Base-by-base conservation (phyloP, 768 basidiomycete genomes). In the Amanita jacksonii region DNA sequence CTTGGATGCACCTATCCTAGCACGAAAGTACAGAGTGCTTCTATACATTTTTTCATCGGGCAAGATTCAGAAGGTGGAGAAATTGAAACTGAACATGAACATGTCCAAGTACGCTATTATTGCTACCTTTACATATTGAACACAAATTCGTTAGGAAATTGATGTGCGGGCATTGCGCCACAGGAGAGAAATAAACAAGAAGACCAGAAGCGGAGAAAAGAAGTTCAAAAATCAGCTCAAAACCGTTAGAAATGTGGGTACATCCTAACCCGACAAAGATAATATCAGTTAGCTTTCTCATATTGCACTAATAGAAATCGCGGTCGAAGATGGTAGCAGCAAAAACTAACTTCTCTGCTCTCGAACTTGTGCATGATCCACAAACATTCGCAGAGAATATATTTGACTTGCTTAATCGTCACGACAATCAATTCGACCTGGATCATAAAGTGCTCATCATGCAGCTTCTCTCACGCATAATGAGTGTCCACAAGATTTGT, bases 391-490 rank as follows among this genome's bases (percentile, higher is more conserved):
- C 79, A 20, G 96, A 99, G 64, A 92, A 86, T 61, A 73, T 99
- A 0, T 96, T 90, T 57, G 85, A 91, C 52, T 73, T 76, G 41
- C 67, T 99, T 32, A 79, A 79, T 53, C 74, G 71, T 34, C 80
- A 92, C 61, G 94, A 98, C 72, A 92, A 90, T 61, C 85, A 85
- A n/a, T 91, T 89, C 58, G 86, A 89, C 24, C 76, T 98, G 46
- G 93, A 97, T 54, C 96, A 98, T 71, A 97, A 96, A 65, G 85
- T 99, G 45, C 73, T 98, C 50, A 71, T 97, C 59, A 94, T 98
- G 90, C 91, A 96, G 58, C 82, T 99, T 39, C 76, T 98, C 35
- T 86, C 91, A 3, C 81, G 96, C 37, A 85, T 97, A 27, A 92
- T 91, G 79, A 89, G 89, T 22, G 67, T 76, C 2, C 93, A 98